Conservation (phyloP, 192 early-diverging fungal genomes). For the Coemansia umbellata region DNA sequence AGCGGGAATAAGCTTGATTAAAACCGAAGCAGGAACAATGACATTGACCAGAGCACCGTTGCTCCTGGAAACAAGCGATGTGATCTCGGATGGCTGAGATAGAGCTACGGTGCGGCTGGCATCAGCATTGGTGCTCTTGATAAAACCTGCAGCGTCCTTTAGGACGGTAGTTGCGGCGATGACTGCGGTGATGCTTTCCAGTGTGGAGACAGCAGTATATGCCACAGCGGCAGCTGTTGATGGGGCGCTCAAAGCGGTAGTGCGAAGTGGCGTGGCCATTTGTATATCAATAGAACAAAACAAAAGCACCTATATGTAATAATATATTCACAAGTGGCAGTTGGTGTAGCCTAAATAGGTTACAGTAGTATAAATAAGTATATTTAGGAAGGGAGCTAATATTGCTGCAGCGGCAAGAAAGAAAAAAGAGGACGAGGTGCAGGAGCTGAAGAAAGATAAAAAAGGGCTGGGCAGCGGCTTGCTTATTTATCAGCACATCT, state of each 20-base stretch:
- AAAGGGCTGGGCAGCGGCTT: neutral
- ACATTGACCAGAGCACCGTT: conserved; percentile 4
- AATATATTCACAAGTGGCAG: neutral
- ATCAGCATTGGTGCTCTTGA: neutral
- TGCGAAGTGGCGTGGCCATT: conserved; percentile 21
- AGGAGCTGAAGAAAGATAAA: neutral
- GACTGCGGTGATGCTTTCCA: conserved; percentile 19
- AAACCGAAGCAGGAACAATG: conserved; percentile 11
- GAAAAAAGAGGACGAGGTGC: neutral
- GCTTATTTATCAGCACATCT: neutral
- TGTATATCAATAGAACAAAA: conserved; percentile 1
- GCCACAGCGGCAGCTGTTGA: conserved; percentile 35
- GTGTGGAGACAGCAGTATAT: conserved; percentile 15
- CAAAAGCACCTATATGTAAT: no score
- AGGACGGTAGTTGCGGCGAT: neutral
- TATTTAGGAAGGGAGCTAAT: neutral
- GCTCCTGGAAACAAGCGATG: conserved; percentile 3
- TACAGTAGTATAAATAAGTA: neutral
- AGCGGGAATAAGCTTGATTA: conserved; percentile 35
- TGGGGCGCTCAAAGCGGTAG: conserved; percentile 9
- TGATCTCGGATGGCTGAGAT: conserved; percentile 16
- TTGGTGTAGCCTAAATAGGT: no score
- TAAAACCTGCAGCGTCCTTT: conserved; percentile 8
- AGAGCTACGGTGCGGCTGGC: conserved; percentile 7
- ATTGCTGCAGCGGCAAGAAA: neutral